Evolutionary conservation across 495 filamentous ascomycete species (phyloP).

Genomic region (Neurospora sublineolata): DNA sequence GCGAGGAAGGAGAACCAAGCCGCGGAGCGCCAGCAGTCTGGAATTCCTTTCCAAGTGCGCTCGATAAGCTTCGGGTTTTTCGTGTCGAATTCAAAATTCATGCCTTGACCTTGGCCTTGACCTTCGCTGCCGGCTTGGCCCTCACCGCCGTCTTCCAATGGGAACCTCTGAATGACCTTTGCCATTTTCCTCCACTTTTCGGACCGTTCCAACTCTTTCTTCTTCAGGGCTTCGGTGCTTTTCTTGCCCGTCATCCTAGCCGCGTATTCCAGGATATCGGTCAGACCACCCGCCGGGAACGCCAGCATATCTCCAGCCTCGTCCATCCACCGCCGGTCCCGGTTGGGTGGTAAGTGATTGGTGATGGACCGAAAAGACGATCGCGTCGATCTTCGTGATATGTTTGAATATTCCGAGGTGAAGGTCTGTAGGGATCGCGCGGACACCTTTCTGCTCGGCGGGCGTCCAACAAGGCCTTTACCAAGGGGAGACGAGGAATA

Average conservation of each 20-base stretch:
- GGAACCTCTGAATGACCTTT: constrained; percentile 42
- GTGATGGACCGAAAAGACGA: constrained; percentile 51
- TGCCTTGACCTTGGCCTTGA: constrained; percentile 54
- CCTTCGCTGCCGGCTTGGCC: background rate
- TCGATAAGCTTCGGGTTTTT: constrained; percentile 76
- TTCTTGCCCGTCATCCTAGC: constrained; percentile 36
- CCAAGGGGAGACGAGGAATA: constrained; percentile 26
- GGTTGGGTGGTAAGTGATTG: constrained; percentile 67
- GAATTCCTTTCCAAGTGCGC: constrained; percentile 95
- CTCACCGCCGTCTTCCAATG: background rate
- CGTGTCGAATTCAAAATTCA: constrained; percentile 82
- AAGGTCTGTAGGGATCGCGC: constrained; percentile 42
- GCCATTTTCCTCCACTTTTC: constrained; percentile 99
- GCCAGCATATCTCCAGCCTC: constrained; percentile 88
- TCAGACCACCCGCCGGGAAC: constrained; percentile 49
- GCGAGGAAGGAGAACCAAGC: constrained; percentile 93
- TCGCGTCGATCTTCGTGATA: constrained; percentile 44
- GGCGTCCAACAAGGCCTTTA: constrained; percentile 13
- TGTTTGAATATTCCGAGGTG: constrained; percentile 36
- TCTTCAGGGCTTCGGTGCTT: constrained; percentile 47
- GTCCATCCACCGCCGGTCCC: constrained; percentile 62
- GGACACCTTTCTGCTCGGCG: constrained; percentile 38
- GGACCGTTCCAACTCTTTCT: constrained; percentile 71
- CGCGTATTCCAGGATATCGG: constrained; percentile 48
- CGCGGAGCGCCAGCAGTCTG: constrained; percentile 85